phyloP scores from a whole-genome alignment of 179 eudicot genomes.

The Spergularia azorica region DNA sequence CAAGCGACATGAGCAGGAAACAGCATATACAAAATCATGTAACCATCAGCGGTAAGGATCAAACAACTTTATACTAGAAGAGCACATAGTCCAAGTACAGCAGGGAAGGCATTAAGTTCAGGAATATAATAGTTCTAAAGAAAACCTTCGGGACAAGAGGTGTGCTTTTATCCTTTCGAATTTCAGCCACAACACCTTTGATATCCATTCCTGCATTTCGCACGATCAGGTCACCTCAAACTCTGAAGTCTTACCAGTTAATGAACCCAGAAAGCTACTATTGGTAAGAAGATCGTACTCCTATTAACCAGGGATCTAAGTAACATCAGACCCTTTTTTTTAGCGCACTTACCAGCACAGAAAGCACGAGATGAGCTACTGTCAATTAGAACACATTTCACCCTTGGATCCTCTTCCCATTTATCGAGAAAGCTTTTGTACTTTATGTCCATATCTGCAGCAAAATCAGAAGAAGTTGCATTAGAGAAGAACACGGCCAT shows the following conservation, averaged over 20 bases:
- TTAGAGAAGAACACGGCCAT: neutral
- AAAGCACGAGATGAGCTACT: slow-evolving; percentile 90
- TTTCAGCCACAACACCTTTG: slow-evolving; percentile 82
- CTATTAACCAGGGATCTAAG: neutral
- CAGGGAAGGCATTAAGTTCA: slow-evolving; percentile 3
- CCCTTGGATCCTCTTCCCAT: slow-evolving; percentile 87
- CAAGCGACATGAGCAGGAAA: slow-evolving; percentile 12
- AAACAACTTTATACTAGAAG: slow-evolving; percentile 5
- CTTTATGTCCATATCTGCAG: slow-evolving; percentile 75
- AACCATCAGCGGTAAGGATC: slow-evolving; percentile 12
- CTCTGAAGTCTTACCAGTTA: slow-evolving; percentile 25
- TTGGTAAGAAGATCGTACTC: slow-evolving; percentile 9
- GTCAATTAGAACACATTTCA: slow-evolving; percentile 78
- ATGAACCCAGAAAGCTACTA: slow-evolving; percentile 16
- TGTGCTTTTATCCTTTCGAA: slow-evolving; percentile 74
- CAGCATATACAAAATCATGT: neutral
- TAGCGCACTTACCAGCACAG: slow-evolving; percentile 63
- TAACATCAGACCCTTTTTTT: slow-evolving; percentile 4
- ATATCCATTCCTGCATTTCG: slow-evolving; percentile 91
- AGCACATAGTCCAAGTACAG: neutral
- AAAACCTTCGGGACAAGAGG: slow-evolving; percentile 80
- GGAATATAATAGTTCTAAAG: neutral
- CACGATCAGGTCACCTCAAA: slow-evolving; percentile 39
- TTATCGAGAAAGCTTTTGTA: slow-evolving; percentile 86
- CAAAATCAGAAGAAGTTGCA: neutral